Evolutionary conservation across 371 early-diverging fungal genomes (phyloP).

Genomic region (Rhizopus stolonifer): DNA sequence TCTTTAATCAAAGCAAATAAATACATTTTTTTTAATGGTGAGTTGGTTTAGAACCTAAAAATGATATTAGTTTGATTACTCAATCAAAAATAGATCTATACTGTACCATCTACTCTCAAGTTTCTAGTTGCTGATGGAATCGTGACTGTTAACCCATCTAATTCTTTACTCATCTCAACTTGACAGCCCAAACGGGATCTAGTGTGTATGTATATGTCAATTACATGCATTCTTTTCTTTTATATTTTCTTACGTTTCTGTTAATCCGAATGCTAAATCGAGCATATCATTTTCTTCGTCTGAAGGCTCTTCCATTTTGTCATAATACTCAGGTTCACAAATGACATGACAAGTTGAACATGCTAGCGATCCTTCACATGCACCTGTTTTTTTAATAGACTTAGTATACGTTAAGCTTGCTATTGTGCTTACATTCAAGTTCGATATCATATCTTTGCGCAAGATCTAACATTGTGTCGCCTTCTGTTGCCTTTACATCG

Average conservation of each 20-base stretch:
- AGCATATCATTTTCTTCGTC: constrained; percentile 99
- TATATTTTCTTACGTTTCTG: constrained; percentile 82
- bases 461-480: constrained; percentile 90
- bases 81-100: neutral
- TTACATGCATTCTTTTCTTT: neutral
- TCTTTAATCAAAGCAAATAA: neutral
- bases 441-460: constrained; percentile 96
- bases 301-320: constrained; percentile 87
- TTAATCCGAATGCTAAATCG: constrained; percentile 97
- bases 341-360: constrained; percentile 98
- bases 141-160: constrained; percentile 87
- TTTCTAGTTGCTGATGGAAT: constrained; percentile 97
- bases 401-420: too few species aligned
- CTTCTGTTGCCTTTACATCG: constrained; percentile 77
- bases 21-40: constrained; percentile 35
- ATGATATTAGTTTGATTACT: neutral
- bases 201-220: neutral
- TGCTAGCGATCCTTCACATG: constrained; percentile 97
- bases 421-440: constrained; percentile 85
- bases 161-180: constrained; percentile 76
- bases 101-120: constrained; percentile 90
- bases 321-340: constrained; percentile 82
- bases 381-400: constrained; percentile 65
- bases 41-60: constrained; percentile 47
- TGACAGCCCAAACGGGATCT: constrained; percentile 98